Evolutionary conservation across 441 rosid species (phyloP).

Genomic region (Corymbia citriodora): DNA sequence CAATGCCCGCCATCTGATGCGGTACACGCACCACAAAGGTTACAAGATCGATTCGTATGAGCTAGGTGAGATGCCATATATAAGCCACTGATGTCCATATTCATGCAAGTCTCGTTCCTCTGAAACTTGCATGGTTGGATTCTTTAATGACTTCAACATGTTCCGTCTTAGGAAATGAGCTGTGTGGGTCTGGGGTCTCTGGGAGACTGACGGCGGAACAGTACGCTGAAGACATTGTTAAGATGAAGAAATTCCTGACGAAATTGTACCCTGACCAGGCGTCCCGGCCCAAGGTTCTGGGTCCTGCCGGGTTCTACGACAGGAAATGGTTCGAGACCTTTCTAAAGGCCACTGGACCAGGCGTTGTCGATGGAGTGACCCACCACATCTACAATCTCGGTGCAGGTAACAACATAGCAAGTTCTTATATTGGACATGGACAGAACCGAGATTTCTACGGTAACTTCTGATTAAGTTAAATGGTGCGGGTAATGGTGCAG

Average conservation of each 20-base stretch:
- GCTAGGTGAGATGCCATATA: slow-evolving; percentile 26
- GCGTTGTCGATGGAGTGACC: background rate
- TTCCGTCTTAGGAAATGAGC: slow-evolving; percentile 49
- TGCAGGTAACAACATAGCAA: background rate
- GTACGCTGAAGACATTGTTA: background rate
- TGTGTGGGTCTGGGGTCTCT: background rate
- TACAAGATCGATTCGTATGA: slow-evolving; percentile 59
- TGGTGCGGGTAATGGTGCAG: slow-evolving; percentile 32
- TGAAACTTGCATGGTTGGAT: background rate
- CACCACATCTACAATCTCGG: background rate
- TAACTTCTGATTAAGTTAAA: background rate
- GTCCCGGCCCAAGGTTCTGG: background rate
- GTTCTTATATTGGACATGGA: background rate
- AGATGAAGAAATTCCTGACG: background rate
- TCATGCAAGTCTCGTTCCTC: background rate
- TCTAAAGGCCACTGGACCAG: background rate
- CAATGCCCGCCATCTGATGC: slow-evolving; percentile 44
- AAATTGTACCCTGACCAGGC: background rate
- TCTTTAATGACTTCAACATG: background rate
- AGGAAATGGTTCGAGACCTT: background rate
- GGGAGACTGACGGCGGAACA: background rate
- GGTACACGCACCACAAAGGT: slow-evolving; percentile 39
- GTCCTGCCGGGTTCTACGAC: background rate
- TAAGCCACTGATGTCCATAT: background rate
- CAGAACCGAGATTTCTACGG: background rate